These are phyloP conservation scores for Pseudogymnoascus sp. DNA, from an alignment of 2,329 filamentous ascomycete genomes.

Conservation along the genomic window DNA sequence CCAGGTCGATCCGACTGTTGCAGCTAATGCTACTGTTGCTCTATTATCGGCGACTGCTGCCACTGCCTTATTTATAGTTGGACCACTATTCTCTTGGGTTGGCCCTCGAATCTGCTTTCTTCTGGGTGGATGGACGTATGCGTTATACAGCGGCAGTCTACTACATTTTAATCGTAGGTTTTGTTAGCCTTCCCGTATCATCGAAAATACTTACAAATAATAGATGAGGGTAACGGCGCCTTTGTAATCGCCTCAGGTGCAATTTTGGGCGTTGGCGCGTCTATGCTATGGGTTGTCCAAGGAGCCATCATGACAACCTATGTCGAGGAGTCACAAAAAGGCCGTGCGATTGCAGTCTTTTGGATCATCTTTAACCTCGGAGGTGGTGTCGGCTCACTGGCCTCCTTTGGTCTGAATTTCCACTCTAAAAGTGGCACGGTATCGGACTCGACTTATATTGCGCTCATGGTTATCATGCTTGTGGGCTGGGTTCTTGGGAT, in stretches of 20 bases:
- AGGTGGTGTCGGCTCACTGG: constrained; percentile 37
- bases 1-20: constrained; percentile 37
- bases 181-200: background rate
- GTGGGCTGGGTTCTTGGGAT: constrained; percentile 48
- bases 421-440: constrained; percentile 37
- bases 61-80: constrained; percentile 37
- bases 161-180: constrained; percentile 35
- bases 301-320: constrained; percentile 43
- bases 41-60: constrained; percentile 36
- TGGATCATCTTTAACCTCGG: constrained; percentile 42
- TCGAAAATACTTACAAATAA: background rate
- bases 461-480: constrained; percentile 41
- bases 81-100: constrained; percentile 36
- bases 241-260: constrained; percentile 40
- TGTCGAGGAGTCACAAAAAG: constrained; percentile 35
- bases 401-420: constrained; percentile 38
- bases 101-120: constrained; percentile 37
- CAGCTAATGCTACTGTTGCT: constrained; percentile 40
- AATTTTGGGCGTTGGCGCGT: constrained; percentile 38
- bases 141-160: constrained; percentile 37
- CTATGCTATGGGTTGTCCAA: constrained; percentile 40
- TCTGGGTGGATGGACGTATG: constrained; percentile 39
- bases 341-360: constrained; percentile 36
- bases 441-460: constrained; percentile 42
- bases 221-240: constrained; percentile 31